phyloP scores from a whole-genome alignment of 306 rosid genomes.

The Citrullus colocynthis region DNA sequence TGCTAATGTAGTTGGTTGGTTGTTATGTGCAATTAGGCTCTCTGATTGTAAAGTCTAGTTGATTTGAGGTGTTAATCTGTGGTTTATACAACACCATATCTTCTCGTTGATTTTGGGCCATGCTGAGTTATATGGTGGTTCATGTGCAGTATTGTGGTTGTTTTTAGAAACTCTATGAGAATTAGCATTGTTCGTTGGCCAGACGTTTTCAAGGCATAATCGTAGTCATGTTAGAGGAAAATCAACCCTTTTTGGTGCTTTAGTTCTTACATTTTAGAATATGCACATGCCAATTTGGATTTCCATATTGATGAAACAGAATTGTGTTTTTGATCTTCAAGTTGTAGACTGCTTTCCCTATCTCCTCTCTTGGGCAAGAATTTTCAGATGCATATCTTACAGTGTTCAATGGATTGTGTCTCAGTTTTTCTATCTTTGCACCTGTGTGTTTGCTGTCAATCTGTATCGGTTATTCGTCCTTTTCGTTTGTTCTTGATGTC shows the following conservation, averaged over 20 bases:
- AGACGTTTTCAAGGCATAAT: neutral
- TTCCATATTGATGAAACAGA: neutral
- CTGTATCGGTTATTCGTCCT: neutral
- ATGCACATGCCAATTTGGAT: neutral
- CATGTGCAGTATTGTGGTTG: neutral
- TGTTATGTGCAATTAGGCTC: neutral
- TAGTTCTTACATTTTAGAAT: neutral
- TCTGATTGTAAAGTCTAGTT: neutral
- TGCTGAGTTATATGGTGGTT: neutral
- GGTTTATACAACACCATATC: neutral
- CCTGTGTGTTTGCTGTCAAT: neutral
- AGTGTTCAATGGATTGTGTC: neutral
- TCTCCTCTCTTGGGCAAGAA: neutral
- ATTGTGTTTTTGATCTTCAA: neutral
- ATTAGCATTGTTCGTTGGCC: neutral
- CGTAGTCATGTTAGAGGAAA: neutral
- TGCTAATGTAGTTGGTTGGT: neutral
- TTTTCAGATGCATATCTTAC: neutral
- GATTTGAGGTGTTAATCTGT: neutral
- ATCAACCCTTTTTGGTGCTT: neutral
- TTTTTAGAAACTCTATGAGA: neutral
- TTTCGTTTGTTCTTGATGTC: neutral
- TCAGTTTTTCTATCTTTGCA: neutral
- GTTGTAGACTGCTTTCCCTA: neutral
- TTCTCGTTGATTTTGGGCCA: neutral